Conservation (phyloP, 345 rosid species). For the Turritis glabra region DNA sequence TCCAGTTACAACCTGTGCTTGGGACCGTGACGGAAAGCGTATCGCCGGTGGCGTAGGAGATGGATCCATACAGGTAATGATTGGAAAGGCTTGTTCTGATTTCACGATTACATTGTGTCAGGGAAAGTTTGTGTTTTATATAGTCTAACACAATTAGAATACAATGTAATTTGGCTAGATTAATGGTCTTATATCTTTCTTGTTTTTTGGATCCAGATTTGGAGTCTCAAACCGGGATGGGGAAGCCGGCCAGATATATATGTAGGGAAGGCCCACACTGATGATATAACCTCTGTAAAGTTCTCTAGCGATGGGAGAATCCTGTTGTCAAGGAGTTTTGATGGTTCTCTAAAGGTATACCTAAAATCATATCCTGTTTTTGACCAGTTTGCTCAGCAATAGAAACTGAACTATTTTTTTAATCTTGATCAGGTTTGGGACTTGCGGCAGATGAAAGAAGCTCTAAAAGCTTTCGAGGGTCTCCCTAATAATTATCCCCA, state of each 20-base stretch:
- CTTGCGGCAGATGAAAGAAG: conserved; percentile 73
- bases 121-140: conserved; percentile 9
- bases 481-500: conserved; percentile 91
- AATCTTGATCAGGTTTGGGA: conserved; percentile 79
- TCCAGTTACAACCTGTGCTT: conserved; percentile 90
- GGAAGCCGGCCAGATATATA: conserved; percentile 94
- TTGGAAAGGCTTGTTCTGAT: conserved; percentile 7
- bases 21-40: conserved; percentile 94
- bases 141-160: neutral
- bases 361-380: neutral
- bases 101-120: neutral
- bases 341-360: conserved; percentile 82
- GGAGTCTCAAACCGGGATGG: conserved; percentile 98
- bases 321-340: conserved; percentile 86
- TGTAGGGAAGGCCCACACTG: conserved; percentile 81
- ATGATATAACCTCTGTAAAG: conserved; percentile 86
- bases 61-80: conserved; percentile 88
- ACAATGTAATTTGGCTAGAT: neutral
- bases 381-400: conserved; percentile 13
- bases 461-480: conserved; percentile 80
- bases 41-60: conserved; percentile 91
- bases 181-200: neutral
- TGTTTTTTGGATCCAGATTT: conserved; percentile 51
- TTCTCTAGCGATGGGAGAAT: conserved; percentile 84
- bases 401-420: conserved; percentile 20